These are phyloP conservation scores for Aspergillus sp. DNA, from an alignment of 2,329 filamentous ascomycete genomes.

Conservation along the genomic window DNA sequence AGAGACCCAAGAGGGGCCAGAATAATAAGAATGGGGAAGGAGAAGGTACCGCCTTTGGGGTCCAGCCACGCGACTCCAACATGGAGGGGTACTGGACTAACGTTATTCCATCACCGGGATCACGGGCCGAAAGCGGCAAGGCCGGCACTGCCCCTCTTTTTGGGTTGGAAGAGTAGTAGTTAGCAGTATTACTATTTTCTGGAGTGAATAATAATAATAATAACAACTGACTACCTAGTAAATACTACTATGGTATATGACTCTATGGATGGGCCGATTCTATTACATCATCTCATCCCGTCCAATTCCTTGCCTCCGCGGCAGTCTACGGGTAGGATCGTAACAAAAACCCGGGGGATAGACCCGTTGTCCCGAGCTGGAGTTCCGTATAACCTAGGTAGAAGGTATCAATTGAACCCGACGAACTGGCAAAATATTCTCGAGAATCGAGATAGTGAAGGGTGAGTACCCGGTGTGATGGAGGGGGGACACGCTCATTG, in stretches of 20 bases:
- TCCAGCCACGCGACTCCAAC: slow-evolving; percentile 2
- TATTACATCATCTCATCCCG: slow-evolving; percentile 21
- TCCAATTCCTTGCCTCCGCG: background rate
- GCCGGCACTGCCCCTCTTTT: slow-evolving; percentile 20
- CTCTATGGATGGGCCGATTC: background rate
- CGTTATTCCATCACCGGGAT: slow-evolving; percentile 15
- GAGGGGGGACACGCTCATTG: slow-evolving; percentile 29
- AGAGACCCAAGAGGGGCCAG: slow-evolving; percentile 8
- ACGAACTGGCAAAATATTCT: slow-evolving; percentile 33
- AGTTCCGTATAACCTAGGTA: slow-evolving; percentile 27
- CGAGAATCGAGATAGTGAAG: slow-evolving; percentile 26
- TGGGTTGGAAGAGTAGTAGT: background rate
- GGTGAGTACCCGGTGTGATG: slow-evolving; percentile 24
- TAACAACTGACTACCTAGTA: too few relatives aligned
- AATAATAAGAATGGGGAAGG: background rate
- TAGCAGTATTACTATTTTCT: background rate
- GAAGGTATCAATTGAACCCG: slow-evolving; percentile 17
- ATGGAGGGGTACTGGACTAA: slow-evolving; percentile 17
- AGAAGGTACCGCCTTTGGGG: background rate
- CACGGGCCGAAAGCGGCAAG: slow-evolving; percentile 21
- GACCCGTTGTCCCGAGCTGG: slow-evolving; percentile 10
- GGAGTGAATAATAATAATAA: background rate
- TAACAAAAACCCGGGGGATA: background rate
- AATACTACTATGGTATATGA: too few relatives aligned
- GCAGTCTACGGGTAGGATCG: slow-evolving; percentile 10